Conservation (phyloP, 2,329 filamentous ascomycete genomes). For the Mycosphaerelloides madeirae region DNA sequence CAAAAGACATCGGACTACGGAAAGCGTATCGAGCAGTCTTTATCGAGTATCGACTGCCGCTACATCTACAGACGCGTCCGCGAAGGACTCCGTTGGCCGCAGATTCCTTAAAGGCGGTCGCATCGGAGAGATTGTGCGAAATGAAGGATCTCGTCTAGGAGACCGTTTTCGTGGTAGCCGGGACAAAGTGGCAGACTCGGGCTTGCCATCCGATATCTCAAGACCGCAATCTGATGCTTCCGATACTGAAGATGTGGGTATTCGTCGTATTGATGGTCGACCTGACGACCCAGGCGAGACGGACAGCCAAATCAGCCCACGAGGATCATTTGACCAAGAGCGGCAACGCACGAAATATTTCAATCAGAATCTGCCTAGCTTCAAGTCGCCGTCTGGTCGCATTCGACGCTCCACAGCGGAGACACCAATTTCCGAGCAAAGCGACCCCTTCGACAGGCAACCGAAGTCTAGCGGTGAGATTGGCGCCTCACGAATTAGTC, state of each 20-base stretch:
- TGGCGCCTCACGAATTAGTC: constrained; percentile 36
- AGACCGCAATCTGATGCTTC: constrained; percentile 45
- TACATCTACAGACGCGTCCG: constrained; percentile 7
- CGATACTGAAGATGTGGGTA: constrained; percentile 42
- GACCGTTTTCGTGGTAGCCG: constrained; percentile 55
- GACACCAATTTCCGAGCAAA: constrained; percentile 18
- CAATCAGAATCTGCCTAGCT: constrained; percentile 46
- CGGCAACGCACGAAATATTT: constrained; percentile 39
- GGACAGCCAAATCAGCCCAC: constrained; percentile 35
- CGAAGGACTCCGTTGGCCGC: constrained; percentile 48
- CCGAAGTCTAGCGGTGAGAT: not conserved
- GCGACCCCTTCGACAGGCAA: constrained; percentile 42
- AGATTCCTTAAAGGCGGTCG: constrained; percentile 70
- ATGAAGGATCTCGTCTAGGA: constrained; percentile 58
- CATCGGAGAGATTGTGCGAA: constrained; percentile 68
- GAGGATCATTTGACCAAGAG: constrained; percentile 29
- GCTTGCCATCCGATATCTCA: constrained; percentile 41
- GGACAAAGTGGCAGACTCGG: constrained; percentile 44
- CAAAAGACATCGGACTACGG: constrained; percentile 36
- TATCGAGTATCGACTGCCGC: constrained; percentile 22
- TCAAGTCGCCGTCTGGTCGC: constrained; percentile 44
- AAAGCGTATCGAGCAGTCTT: constrained; percentile 45
- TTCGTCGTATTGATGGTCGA: constrained; percentile 12
- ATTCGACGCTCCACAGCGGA: constrained; percentile 13
- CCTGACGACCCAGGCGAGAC: constrained; percentile 20